A percentile compares a stretch with the other conserved stretches of the same genome.
Evolutionary conservation across 768 basidiomycete species (phyloP).

Genomic region (Hemileccinum rubropunctum): DNA sequence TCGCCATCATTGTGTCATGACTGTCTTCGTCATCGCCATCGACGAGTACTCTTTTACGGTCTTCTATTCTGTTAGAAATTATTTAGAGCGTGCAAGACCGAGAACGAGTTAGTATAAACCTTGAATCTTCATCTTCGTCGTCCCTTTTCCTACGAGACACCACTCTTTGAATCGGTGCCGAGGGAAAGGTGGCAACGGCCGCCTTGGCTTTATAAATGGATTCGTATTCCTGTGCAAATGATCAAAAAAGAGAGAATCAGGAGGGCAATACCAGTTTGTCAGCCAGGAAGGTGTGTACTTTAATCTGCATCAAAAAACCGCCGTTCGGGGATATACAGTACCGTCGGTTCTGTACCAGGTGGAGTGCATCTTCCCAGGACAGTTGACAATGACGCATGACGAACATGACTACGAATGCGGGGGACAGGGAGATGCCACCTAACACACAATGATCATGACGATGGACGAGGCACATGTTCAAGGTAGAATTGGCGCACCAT

Average conservation of each 20-base stretch:
- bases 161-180: constrained; percentile 37
- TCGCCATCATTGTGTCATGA: constrained; percentile 37
- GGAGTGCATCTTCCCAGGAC: constrained; percentile 86
- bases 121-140: constrained; percentile 67
- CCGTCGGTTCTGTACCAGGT: constrained; percentile 83
- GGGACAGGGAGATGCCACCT: constrained; percentile 88
- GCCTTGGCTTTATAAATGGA: constrained; percentile 82
- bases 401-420: constrained; percentile 90
- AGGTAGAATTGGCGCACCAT: constrained; percentile 48
- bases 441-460: background rate
- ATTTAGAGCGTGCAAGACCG: background rate
- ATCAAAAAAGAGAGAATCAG: constrained; percentile 1
- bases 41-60: constrained; percentile 42
- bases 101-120: constrained; percentile 23
- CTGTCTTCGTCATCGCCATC: constrained; percentile 30
- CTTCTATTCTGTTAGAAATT: constrained; percentile 33
- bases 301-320: constrained; percentile 90
- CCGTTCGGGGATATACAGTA: constrained; percentile 94
- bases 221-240: constrained; percentile 72
- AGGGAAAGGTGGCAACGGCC: constrained; percentile 61
- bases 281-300: constrained; percentile 45
- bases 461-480: background rate
- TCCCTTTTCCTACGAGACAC: constrained; percentile 64
- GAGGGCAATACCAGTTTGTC: background rate
- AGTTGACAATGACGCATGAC: constrained; percentile 83